phyloP scores from a whole-genome alignment of 2,329 filamentous ascomycete species.

The Xylariaceae sp. region DNA sequence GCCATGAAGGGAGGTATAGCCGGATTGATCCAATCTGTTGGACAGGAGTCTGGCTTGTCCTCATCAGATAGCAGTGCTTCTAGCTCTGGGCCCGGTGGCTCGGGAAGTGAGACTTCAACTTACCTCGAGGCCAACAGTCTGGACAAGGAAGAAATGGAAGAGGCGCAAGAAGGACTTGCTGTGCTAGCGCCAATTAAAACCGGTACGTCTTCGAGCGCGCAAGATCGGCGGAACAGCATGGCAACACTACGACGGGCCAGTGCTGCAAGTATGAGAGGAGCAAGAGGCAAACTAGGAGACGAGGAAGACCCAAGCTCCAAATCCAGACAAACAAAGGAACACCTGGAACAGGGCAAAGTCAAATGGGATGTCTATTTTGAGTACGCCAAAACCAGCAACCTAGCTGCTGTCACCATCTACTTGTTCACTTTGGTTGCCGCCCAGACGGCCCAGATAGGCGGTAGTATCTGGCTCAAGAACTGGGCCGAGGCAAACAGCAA shows the following conservation, averaged over 20 bases:
- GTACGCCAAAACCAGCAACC: slow-evolving; percentile 92
- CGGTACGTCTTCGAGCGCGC: slow-evolving; percentile 43
- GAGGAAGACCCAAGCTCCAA: slow-evolving; percentile 74
- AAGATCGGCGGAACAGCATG: slow-evolving; percentile 65
- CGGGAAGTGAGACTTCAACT: slow-evolving; percentile 54
- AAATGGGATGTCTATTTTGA: slow-evolving; percentile 94
- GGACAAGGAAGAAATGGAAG: slow-evolving; percentile 66
- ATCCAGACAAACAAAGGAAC: slow-evolving; percentile 83
- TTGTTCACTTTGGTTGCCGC: slow-evolving; percentile 70
- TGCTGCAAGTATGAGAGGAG: slow-evolving; percentile 82
- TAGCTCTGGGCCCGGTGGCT: slow-evolving; percentile 39
- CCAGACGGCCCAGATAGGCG: slow-evolving; percentile 77
- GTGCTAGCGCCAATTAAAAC: slow-evolving; percentile 71
- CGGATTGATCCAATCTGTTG: slow-evolving; percentile 75
- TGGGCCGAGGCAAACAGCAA: slow-evolving; percentile 81
- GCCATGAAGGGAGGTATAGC: slow-evolving; percentile 91
- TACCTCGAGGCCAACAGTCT: slow-evolving; percentile 51
- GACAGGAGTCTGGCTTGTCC: slow-evolving; percentile 47
- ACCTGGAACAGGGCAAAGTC: slow-evolving; percentile 90
- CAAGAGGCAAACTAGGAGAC: slow-evolving; percentile 77
- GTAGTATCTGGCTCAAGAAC: slow-evolving; percentile 87
- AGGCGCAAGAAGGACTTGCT: slow-evolving; percentile 73
- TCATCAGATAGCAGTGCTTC: slow-evolving; percentile 32
- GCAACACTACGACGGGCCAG: slow-evolving; percentile 84
- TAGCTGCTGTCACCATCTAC: slow-evolving; percentile 79